phyloP scores from a whole-genome alignment of 108 stramenopile species.

The Seminavis robusta region DNA sequence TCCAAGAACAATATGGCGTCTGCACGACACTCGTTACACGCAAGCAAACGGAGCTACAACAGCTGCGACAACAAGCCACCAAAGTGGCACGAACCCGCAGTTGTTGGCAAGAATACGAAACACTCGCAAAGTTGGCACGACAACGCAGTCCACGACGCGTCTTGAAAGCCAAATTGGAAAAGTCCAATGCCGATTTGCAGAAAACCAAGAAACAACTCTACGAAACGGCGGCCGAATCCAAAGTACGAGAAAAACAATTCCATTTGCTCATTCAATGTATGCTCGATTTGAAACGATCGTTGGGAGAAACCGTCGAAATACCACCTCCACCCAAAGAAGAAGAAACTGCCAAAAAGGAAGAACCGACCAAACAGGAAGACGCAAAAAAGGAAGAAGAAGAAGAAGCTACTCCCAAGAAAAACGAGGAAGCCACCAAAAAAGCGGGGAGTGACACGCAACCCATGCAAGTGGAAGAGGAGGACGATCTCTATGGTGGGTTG shows the following conservation, averaged over 20 bases:
- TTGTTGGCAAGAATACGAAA: conserved; percentile 7
- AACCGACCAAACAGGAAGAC: not conserved
- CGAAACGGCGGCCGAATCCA: too few species aligned
- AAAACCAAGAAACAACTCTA: not conserved
- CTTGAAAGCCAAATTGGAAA: conserved; percentile 5
- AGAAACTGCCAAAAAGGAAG: not conserved
- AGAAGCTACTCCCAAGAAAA: too few species aligned
- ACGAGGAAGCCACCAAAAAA: too few species aligned
- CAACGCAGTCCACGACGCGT: not conserved
- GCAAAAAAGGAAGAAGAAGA: conserved; percentile 3
- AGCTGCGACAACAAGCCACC: not conserved
- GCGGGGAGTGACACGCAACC: too few species aligned
- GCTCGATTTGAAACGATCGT: conserved; percentile 19
- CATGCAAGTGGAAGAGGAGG: too few species aligned
- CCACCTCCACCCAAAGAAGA: not conserved
- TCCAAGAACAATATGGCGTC: too few species aligned
- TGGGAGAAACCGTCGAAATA: not conserved
- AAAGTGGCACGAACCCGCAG: not conserved
- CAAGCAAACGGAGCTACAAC: conserved; percentile 2
- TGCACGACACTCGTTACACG: too few species aligned
- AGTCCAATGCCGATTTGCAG: not conserved
- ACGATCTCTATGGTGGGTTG: too few species aligned
- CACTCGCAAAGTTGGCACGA: conserved; percentile 2
- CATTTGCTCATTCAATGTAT: conserved; percentile 8
- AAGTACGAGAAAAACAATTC: conserved; percentile 6